These are phyloP conservation scores for Xylariaceae sp. DNA, from an alignment of 2,329 filamentous ascomycete genomes.

Conservation along the genomic window DNA sequence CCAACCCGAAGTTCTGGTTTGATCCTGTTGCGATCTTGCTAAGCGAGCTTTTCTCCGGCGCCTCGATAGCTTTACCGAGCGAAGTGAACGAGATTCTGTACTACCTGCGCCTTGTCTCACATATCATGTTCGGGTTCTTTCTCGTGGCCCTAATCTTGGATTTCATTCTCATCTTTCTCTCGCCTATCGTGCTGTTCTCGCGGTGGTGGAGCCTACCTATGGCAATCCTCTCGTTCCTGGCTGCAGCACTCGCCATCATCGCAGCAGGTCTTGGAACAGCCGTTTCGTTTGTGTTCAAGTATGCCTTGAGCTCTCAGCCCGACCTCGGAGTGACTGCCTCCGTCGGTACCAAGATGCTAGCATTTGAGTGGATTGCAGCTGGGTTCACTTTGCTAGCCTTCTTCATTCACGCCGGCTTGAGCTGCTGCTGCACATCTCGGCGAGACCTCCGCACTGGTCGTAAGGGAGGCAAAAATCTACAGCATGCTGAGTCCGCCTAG, in stretches of 20 bases:
- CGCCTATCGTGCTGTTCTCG: slow-evolving; percentile 54
- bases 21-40: slow-evolving; percentile 82
- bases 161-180: slow-evolving; percentile 68
- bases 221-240: slow-evolving; percentile 64
- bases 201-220: slow-evolving; percentile 64
- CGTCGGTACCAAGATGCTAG: slow-evolving; percentile 73
- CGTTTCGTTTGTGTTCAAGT: slow-evolving; percentile 78
- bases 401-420: slow-evolving; percentile 70
- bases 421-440: slow-evolving; percentile 68
- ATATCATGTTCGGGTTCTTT: slow-evolving; percentile 90
- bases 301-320: slow-evolving; percentile 67
- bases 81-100: slow-evolving; percentile 70
- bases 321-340: slow-evolving; percentile 73
- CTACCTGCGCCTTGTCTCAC: slow-evolving; percentile 70
- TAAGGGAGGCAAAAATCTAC: slow-evolving; percentile 25
- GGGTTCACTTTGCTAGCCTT: slow-evolving; percentile 67
- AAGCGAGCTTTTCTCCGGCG: slow-evolving; percentile 75
- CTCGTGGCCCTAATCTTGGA: slow-evolving; percentile 67
- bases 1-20: slow-evolving; percentile 79
- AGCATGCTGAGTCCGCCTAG: slow-evolving; percentile 7
- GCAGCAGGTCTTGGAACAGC: slow-evolving; percentile 75
- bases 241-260: slow-evolving; percentile 64
- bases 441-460: slow-evolving; percentile 48
- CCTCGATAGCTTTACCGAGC: slow-evolving; percentile 76
- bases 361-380: slow-evolving; percentile 84